These are phyloP conservation scores for Mrakia blollopis DNA, from an alignment of 768 basidiomycete species.

Conservation along the genomic window DNA sequence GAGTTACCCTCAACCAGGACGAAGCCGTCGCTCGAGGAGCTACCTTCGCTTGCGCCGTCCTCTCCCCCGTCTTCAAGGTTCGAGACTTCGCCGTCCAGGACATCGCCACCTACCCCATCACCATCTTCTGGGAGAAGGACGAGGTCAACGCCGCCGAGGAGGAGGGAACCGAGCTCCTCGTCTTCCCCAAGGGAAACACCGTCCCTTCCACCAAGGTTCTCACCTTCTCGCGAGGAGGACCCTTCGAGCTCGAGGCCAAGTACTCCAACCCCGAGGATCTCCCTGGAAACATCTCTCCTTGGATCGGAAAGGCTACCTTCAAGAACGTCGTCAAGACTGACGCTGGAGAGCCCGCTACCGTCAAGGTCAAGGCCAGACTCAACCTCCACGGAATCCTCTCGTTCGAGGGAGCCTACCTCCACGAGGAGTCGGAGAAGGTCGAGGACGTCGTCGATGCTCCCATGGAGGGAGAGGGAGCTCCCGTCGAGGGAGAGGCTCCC, in stretches of 20 bases:
- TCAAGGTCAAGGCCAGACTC: slow-evolving; percentile 86
- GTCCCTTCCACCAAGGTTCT: slow-evolving; percentile 93
- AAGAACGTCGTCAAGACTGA: slow-evolving; percentile 67
- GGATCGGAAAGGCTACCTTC: slow-evolving; percentile 73
- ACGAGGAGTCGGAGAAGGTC: slow-evolving; percentile 61
- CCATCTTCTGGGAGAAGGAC: slow-evolving; percentile 75
- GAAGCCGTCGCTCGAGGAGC: slow-evolving; percentile 94
- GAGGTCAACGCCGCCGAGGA: slow-evolving; percentile 68
- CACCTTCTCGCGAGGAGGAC: slow-evolving; percentile 82
- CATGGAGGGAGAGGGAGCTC: slow-evolving; percentile 60
- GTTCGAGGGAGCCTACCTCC: slow-evolving; percentile 73
- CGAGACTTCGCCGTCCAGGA: slow-evolving; percentile 89
- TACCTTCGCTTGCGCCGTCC: slow-evolving; percentile 93
- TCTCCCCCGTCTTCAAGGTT: slow-evolving; percentile 96
- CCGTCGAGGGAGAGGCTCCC: slow-evolving; percentile 51
- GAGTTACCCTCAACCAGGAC: slow-evolving; percentile 92
- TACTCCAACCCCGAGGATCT: slow-evolving; percentile 70
- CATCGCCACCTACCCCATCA: slow-evolving; percentile 80
- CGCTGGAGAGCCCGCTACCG: slow-evolving; percentile 67
- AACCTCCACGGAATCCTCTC: slow-evolving; percentile 80
- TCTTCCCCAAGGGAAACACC: slow-evolving; percentile 78
- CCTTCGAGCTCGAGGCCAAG: slow-evolving; percentile 80
- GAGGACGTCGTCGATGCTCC: slow-evolving; percentile 60
- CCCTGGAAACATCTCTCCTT: slow-evolving; percentile 77
- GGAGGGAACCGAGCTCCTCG: slow-evolving; percentile 77